These are phyloP conservation scores for Rhodosporidiobolus sp. DNA, from an alignment of 768 basidiomycete genomes.

Conservation along the genomic window DNA sequence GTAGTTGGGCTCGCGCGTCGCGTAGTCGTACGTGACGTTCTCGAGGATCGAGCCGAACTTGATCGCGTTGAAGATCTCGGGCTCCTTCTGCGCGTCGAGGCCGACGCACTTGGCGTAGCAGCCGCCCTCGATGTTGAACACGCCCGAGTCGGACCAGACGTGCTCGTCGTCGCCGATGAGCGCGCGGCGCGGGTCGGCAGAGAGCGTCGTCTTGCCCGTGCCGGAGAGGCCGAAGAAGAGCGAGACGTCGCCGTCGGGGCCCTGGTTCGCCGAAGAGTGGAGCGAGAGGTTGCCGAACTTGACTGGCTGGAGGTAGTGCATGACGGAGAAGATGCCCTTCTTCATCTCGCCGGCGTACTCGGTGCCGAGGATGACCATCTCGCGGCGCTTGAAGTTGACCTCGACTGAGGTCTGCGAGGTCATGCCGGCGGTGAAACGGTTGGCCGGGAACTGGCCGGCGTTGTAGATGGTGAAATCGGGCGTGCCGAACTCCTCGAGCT, in stretches of 20 bases:
- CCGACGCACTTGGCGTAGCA: constrained; percentile 99
- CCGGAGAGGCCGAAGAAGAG: constrained; percentile 98
- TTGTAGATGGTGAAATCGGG: constrained; percentile 99
- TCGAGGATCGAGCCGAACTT: constrained; percentile 94
- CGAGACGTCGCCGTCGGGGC: constrained; percentile 84
- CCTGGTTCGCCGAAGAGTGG: constrained; percentile 97
- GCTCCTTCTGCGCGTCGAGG: constrained; percentile 94
- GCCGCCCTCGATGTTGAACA: constrained; percentile 99
- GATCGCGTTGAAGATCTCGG: constrained; percentile 95
- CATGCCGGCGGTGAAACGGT: constrained; percentile 96
- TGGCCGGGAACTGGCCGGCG: constrained; percentile 99
- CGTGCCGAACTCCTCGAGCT: constrained; percentile 89
- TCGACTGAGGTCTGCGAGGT: constrained; percentile 97
- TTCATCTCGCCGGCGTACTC: constrained; percentile 77
- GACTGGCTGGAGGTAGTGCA: constrained; percentile 99
- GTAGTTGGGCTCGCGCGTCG: constrained; percentile 80
- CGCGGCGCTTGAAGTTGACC: constrained; percentile 99
- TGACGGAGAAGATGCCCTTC: constrained; percentile 99
- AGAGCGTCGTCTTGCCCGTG: constrained; percentile 97
- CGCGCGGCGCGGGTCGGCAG: constrained; percentile 86
- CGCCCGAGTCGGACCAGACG: constrained; percentile 97
- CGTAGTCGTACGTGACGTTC: constrained; percentile 94
- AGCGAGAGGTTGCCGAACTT: constrained; percentile 97
- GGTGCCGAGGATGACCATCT: constrained; percentile 94
- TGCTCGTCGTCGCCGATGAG: constrained; percentile 99